Conservation (phyloP, 164 flowering plant species). For the Liriodendron chinense region DNA sequence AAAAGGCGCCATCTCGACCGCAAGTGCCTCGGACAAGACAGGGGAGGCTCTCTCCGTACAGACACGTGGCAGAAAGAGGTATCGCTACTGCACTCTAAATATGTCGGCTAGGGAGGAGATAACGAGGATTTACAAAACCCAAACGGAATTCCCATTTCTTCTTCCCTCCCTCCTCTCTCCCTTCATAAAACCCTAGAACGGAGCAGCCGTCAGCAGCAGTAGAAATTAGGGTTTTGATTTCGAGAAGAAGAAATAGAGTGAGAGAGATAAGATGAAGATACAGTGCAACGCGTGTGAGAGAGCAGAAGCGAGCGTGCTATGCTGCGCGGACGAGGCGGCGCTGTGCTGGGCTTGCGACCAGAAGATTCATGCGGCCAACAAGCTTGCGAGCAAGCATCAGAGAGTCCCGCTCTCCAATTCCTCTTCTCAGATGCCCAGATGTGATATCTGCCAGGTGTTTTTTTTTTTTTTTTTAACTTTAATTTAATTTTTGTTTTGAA, state of each 20-base stretch:
- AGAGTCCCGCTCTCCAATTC: slow-evolving; percentile 61
- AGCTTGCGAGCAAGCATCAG: slow-evolving; percentile 88
- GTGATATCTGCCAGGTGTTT: slow-evolving; percentile 88
- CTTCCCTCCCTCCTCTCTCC: neutral
- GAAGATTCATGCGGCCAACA: slow-evolving; percentile 89
- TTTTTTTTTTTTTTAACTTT: neutral
- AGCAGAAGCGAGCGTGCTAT: slow-evolving; percentile 81
- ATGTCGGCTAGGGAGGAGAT: neutral
- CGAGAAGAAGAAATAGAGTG: neutral
- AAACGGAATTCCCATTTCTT: neutral
- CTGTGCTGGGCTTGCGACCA: slow-evolving; percentile 78
- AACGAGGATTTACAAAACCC: neutral
- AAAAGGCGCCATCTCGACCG: too few species aligned
- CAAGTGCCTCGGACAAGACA: too few species aligned
- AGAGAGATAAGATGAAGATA: slow-evolving; percentile 71
- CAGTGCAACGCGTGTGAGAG: slow-evolving; percentile 88
- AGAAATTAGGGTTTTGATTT: neutral
- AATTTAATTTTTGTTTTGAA: too few species aligned
- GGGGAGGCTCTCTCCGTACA: too few species aligned
- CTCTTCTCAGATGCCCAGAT: slow-evolving; percentile 72
- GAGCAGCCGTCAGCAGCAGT: neutral
- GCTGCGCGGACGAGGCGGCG: slow-evolving; percentile 97
- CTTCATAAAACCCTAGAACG: neutral
- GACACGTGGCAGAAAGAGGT: too few species aligned
- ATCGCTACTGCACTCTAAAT: too few species aligned